Evolutionary conservation across 257 asterid species (phyloP).

Genomic region (Coffea eugenioides): DNA sequence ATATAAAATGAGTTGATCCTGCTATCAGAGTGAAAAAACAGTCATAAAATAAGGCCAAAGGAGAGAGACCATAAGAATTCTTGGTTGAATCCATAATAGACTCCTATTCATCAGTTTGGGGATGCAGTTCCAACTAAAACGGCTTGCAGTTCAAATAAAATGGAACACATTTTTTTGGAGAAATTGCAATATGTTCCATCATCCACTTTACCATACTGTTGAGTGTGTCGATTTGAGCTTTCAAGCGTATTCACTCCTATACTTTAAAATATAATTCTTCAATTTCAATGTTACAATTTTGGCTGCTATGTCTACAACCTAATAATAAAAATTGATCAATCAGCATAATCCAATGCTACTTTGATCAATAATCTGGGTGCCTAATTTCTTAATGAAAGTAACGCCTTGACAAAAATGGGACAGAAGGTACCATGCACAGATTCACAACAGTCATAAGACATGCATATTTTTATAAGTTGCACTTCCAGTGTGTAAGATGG

Average conservation of each 20-base stretch:
- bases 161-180: background rate
- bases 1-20: conserved; percentile 4
- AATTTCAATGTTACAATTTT: too few relatives aligned
- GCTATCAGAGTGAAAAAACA: background rate
- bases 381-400: background rate
- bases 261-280: too few relatives aligned
- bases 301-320: too few relatives aligned
- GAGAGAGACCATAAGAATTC: too few relatives aligned
- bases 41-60: background rate
- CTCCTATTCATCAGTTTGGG: background rate
- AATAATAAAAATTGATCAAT: too few relatives aligned
- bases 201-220: too few relatives aligned
- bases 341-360: too few relatives aligned
- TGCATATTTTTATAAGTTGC: background rate
- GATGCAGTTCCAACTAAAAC: background rate
- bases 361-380: too few relatives aligned
- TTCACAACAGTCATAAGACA: background rate
- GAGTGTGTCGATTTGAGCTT: too few relatives aligned
- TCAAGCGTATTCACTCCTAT: too few relatives aligned
- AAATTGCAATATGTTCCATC: background rate
- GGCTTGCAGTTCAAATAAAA: background rate
- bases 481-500: background rate
- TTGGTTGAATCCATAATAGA: background rate
- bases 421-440: background rate
- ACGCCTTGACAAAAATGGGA: background rate